phyloP scores from a whole-genome alignment of 768 basidiomycete species.

The Suillus occidentalis region DNA sequence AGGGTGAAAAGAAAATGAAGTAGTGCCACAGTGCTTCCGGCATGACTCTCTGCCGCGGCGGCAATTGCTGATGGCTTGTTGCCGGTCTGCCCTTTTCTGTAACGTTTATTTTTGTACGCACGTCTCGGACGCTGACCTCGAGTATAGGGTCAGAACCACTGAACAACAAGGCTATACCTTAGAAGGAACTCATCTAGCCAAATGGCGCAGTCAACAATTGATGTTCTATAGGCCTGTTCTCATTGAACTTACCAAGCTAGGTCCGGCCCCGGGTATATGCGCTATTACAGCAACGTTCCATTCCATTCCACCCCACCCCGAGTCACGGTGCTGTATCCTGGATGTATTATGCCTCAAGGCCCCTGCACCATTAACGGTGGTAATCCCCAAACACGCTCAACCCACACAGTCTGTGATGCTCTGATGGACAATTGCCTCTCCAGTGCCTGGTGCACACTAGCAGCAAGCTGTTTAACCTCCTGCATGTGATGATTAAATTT shows the following conservation, averaged over 20 bases:
- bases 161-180: not conserved
- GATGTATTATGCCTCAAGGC: not conserved
- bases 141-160: not conserved
- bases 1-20: not conserved
- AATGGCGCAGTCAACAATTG: not conserved
- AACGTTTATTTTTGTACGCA: not conserved
- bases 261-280: not conserved
- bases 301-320: not conserved
- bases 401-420: not conserved
- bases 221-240: not conserved
- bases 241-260: not conserved
- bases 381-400: not conserved
- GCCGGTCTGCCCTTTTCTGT: not conserved
- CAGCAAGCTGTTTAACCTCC: not conserved
- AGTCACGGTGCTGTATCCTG: not conserved
- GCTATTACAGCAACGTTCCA: not conserved
- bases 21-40: not conserved
- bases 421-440: not conserved
- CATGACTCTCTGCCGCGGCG: not conserved
- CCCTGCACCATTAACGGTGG: too few relatives aligned
- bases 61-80: not conserved
- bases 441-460: not conserved
- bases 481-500: not conserved
- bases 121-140: not conserved
- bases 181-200: not conserved